A percentile compares a stretch with the other conserved stretches of the same genome.
Conservation (phyloP, 164 flowering plant species). For the Vitis rupestris region DNA sequence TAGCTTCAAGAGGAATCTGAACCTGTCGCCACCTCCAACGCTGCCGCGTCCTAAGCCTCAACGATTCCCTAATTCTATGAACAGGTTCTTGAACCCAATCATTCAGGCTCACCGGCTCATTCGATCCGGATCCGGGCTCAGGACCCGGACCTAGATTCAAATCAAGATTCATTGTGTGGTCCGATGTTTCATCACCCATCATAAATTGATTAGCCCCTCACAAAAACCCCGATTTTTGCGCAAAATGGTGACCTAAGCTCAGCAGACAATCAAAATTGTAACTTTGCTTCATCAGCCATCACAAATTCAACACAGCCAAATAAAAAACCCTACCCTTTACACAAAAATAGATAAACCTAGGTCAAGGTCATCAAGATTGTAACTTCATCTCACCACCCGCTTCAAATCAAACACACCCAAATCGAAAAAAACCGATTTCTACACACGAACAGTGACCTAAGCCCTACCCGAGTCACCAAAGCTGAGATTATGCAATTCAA, state of each 20-base stretch:
- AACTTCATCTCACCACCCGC: no score
- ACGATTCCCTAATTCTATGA: constrained; percentile 32
- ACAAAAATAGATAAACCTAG: constrained; percentile 1
- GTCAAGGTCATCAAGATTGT: background rate
- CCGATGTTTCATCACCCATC: constrained; percentile 49
- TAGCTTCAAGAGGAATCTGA: constrained; percentile 27
- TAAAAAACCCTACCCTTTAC: constrained; percentile 3
- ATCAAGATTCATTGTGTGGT: constrained; percentile 60
- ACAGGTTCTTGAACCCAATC: constrained; percentile 40
- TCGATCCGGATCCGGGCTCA: constrained; percentile 26
- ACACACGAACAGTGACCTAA: background rate
- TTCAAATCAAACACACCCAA: constrained; percentile 2
- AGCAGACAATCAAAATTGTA: no score
- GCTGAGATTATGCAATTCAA: no score
- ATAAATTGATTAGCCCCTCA: constrained; percentile 8
- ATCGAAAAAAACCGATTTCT: background rate
- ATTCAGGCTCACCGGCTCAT: constrained; percentile 37
- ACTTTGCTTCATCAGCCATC: background rate
- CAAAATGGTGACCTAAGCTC: background rate
- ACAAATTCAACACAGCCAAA: constrained; percentile 4
- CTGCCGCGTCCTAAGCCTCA: constrained; percentile 34
- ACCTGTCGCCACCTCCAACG: constrained; percentile 40
- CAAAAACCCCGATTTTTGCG: constrained; percentile 5
- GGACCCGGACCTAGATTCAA: constrained; percentile 69
- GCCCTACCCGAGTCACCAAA: background rate